Evolutionary conservation across 192 early-diverging fungal species (phyloP).

Genomic region (Gorgonomyces haynaldii): DNA sequence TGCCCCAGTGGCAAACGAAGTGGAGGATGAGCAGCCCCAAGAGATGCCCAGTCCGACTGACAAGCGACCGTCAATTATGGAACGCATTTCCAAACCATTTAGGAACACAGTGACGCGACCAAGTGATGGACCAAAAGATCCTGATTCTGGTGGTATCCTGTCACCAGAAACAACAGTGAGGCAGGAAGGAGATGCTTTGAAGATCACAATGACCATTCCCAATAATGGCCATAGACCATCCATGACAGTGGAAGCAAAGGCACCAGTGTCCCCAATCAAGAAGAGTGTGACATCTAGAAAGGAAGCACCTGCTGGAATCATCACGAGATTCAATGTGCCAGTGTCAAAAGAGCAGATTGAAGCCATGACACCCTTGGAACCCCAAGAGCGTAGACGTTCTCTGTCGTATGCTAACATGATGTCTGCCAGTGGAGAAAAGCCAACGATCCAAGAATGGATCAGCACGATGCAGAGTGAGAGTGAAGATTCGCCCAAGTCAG

Average conservation of each 20-base stretch:
- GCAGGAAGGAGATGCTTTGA: no score
- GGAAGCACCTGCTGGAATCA: constrained; percentile 15
- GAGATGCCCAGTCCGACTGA: no score
- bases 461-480: constrained; percentile 23
- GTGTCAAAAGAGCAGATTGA: constrained; percentile 13
- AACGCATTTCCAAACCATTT: no score
- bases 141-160: no score
- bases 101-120: no score
- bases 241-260: neutral
- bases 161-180: no score
- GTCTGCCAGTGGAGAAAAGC: constrained; percentile 20
- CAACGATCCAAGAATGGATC: constrained; percentile 34
- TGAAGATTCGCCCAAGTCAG: neutral
- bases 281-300: neutral
- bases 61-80: no score
- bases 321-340: constrained; percentile 30
- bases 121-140: no score
- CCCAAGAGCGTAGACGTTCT: constrained; percentile 19
- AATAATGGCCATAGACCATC: no score
- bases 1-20: no score
- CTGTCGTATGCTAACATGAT: constrained; percentile 35
- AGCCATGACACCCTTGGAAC: constrained; percentile 16
- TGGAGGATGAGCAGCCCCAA: no score
- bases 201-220: no score
- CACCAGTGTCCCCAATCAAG: neutral